These are phyloP conservation scores for Chlorella ohadii DNA, from an alignment of 139 green algal species.

Conservation along the genomic window DNA sequence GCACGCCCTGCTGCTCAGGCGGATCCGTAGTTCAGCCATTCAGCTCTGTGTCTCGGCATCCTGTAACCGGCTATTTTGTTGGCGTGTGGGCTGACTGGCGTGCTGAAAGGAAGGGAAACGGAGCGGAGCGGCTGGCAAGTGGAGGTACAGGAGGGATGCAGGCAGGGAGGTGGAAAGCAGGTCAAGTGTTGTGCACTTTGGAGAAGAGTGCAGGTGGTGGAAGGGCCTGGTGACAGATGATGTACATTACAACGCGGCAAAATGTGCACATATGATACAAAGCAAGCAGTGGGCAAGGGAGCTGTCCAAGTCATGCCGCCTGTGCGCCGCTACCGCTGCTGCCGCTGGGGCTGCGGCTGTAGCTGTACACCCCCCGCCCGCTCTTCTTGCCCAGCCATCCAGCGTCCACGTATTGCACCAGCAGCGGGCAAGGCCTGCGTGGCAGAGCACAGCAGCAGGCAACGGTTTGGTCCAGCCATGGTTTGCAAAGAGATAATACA, in stretches of 20 bases:
- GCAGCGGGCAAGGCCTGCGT: slow-evolving; percentile 40
- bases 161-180: no score
- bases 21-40: slow-evolving; percentile 10
- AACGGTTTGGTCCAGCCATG: no score
- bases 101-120: no score
- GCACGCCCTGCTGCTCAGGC: neutral
- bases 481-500: no score
- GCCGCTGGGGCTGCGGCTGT: slow-evolving; percentile 23
- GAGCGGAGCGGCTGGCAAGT: no score
- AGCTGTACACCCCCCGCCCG: slow-evolving; percentile 68
- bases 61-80: slow-evolving; percentile 33
- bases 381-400: slow-evolving; percentile 87
- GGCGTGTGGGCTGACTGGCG: neutral
- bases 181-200: no score
- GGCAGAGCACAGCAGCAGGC: neutral
- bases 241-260: no score
- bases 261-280: neutral
- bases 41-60: slow-evolving; percentile 6
- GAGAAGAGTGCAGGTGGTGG: no score
- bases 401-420: slow-evolving; percentile 90
- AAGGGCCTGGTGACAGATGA: no score
- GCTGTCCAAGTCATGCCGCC: no score
- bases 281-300: neutral
- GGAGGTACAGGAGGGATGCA: no score
- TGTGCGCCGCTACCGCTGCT: no score